A percentile compares a stretch with the other conserved stretches of the same genome.
Conservation (phyloP, 2,329 filamentous ascomycete genomes). For the Phyllachora maydis region DNA sequence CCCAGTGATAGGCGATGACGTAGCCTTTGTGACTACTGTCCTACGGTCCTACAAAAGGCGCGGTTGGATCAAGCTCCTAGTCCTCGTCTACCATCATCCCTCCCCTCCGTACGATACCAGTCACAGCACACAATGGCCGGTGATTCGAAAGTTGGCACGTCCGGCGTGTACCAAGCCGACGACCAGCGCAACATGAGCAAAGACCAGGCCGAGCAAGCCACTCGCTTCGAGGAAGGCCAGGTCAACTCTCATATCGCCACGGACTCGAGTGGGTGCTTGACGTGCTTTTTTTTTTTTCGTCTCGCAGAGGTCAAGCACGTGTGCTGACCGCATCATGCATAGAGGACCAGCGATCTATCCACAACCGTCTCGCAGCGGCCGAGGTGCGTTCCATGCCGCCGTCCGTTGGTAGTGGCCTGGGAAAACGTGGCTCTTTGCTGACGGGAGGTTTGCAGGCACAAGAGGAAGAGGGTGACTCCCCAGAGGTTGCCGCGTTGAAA, state of each 20-base stretch:
- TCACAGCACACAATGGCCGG: conserved; percentile 12
- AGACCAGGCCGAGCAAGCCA: conserved; percentile 24
- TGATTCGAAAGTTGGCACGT: conserved; percentile 45
- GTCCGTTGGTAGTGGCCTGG: too few species aligned
- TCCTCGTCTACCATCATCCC: background rate
- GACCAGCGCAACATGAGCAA: conserved; percentile 50
- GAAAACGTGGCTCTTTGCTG: too few species aligned
- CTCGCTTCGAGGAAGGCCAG: conserved; percentile 53
- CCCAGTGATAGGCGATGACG: too few species aligned
- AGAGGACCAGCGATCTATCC: conserved; percentile 54
- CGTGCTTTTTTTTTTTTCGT: too few species aligned
- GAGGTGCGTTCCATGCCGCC: too few species aligned
- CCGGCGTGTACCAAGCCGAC: conserved; percentile 49
- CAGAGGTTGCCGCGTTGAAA: conserved; percentile 21
- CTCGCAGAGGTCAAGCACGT: too few species aligned
- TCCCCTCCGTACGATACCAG: conserved; percentile 1
- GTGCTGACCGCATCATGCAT: conserved; percentile 2
- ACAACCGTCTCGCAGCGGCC: conserved; percentile 48
- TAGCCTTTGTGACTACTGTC: too few species aligned
- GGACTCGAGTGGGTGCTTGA: conserved; percentile 41
- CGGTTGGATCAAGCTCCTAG: too few species aligned
- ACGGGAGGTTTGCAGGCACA: too few species aligned
- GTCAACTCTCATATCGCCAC: conserved; percentile 43
- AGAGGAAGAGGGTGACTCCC: too few species aligned
- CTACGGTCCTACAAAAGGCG: too few species aligned